Evolutionary conservation across 75 land plant genomes (phyloP).

Genomic region (Ceratopteris richardii): DNA sequence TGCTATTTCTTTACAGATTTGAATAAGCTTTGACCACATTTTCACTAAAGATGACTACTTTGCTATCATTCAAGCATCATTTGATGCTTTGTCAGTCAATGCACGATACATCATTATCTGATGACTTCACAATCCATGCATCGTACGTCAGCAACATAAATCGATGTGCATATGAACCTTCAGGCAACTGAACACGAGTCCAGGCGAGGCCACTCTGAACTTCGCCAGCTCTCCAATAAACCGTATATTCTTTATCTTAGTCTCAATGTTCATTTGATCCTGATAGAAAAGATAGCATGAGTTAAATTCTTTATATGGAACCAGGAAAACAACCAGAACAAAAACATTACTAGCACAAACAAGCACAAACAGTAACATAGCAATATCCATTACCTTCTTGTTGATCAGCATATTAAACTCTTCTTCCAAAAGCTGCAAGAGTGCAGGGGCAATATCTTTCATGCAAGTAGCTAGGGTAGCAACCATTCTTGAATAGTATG

Average conservation of each 20-base stretch:
- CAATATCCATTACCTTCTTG: constrained; percentile 58
- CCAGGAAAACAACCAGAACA: neutral
- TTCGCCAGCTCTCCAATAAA: constrained; percentile 98
- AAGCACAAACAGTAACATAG: neutral
- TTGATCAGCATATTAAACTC: constrained; percentile 89
- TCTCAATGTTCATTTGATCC: constrained; percentile 99
- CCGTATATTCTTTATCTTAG: constrained; percentile 91
- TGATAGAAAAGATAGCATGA: constrained; percentile 20
- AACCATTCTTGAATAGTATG: constrained; percentile 95
- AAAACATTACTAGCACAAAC: neutral
- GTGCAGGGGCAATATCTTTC: constrained; percentile 87
- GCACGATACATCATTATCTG: no score
- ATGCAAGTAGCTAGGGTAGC: constrained; percentile 96
- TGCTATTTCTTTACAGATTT: no score
- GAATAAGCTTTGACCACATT: no score
- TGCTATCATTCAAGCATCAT: no score
- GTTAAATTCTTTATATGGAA: no score
- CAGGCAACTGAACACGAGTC: constrained; percentile 80
- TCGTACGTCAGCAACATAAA: no score
- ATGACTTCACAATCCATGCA: no score
- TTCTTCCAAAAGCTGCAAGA: constrained; percentile 81
- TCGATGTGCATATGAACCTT: constrained; percentile 79
- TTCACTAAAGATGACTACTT: no score
- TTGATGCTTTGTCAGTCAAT: no score
- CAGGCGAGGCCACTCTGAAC: constrained; percentile 77